phyloP scores from a whole-genome alignment of 2,329 filamentous ascomycete genomes.

The Aspergillus pseudotamarii region DNA sequence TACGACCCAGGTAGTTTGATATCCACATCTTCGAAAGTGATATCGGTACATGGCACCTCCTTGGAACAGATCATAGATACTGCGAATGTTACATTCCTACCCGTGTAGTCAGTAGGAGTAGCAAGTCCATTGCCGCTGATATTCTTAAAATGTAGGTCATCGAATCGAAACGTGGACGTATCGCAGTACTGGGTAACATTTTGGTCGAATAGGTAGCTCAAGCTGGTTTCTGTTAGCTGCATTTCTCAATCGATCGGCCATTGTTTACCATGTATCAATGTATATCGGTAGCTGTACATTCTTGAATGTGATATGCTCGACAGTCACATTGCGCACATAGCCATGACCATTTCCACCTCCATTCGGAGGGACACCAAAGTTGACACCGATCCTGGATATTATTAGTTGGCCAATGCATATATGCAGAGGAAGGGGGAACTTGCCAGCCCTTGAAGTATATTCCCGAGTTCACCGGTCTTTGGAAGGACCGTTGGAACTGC shows the following conservation, averaged over 20 bases:
- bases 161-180: background rate
- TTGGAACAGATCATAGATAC: constrained; percentile 7
- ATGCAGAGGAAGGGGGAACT: background rate
- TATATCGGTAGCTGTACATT: constrained; percentile 1
- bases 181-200: constrained; percentile 2
- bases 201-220: constrained; percentile 3
- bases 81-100: constrained; percentile 7
- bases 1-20: constrained; percentile 1
- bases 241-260: rapidly evolving
- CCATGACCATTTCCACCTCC: constrained; percentile 7
- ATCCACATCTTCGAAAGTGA: constrained; percentile 1
- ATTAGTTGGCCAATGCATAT: background rate
- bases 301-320: background rate
- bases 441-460: constrained; percentile 5
- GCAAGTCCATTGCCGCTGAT: constrained; percentile 3
- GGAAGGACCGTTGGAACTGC: background rate
- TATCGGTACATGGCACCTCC: background rate
- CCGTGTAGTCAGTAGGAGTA: constrained; percentile 1
- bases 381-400: background rate
- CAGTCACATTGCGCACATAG: constrained; percentile 1
- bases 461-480: background rate
- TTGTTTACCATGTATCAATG: background rate
- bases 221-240: background rate
- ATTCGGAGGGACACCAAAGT: constrained; percentile 3
- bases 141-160: background rate